Conservation (phyloP, 805 yeast genomes). For the Candida nemodendra region DNA sequence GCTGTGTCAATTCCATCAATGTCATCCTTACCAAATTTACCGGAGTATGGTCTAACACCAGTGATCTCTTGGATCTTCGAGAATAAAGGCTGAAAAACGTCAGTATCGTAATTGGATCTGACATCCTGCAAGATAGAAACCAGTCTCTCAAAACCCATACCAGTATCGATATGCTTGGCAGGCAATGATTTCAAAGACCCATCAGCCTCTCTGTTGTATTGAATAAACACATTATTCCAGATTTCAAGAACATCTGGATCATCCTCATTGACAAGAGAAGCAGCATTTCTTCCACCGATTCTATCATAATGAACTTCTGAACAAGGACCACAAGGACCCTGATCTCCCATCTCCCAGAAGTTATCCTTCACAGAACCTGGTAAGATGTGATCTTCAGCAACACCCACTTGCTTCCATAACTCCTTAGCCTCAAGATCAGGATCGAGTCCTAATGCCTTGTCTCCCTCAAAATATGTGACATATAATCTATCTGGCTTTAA, state of each 20-base stretch:
- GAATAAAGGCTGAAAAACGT: conserved; percentile 90
- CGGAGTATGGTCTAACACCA: conserved; percentile 86
- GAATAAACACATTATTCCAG: conserved; percentile 98
- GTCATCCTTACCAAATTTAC: conserved; percentile 92
- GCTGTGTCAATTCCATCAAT: conserved; percentile 96
- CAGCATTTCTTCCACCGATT: conserved; percentile 97
- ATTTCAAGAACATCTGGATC: conserved; percentile 97
- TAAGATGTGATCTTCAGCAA: conserved; percentile 84
- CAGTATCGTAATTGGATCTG: conserved; percentile 94
- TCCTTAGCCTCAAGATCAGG: conserved; percentile 94
- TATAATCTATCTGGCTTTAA: conserved; percentile 77
- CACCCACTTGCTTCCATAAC: conserved; percentile 85
- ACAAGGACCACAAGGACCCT: conserved; percentile 99
- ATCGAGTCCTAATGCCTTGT: conserved; percentile 71
- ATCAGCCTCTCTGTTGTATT: conserved; percentile 91
- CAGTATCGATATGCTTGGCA: conserved; percentile 95
- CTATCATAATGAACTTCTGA: conserved; percentile 97
- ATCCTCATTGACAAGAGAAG: conserved; percentile 87
- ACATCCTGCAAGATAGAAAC: conserved; percentile 92
- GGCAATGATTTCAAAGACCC: conserved; percentile 80
- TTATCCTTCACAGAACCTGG: conserved; percentile 91
- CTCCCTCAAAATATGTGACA: conserved; percentile 97
- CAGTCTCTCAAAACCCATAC: conserved; percentile 97
- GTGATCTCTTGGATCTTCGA: conserved; percentile 86
- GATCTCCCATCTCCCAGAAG: conserved; percentile 99